Percentiles rank a stretch among this genome's conserved stretches.
Conservation (phyloP, 2,329 filamentous ascomycete genomes). For the Geosmithia putterillii region DNA sequence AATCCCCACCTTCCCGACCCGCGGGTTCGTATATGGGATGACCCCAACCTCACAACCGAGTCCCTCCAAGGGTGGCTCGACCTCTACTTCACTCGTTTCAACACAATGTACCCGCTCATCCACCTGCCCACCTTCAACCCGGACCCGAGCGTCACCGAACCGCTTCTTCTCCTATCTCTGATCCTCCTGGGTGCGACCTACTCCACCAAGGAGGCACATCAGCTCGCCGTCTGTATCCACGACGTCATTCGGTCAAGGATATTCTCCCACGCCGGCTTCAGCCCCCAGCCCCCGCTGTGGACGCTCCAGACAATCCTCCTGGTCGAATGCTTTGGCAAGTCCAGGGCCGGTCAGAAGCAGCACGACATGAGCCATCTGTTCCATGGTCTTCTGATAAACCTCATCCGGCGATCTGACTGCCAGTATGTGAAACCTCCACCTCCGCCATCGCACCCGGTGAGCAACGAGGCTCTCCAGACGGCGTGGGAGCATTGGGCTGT, state of each 20-base stretch:
- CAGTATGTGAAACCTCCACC: constrained; percentile 17
- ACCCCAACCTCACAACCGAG: constrained; percentile 35
- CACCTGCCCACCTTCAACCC: constrained; percentile 45
- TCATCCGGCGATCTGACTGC: constrained; percentile 22
- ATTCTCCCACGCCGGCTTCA: constrained; percentile 45
- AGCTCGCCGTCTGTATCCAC: constrained; percentile 49
- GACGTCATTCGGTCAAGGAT: constrained; percentile 46
- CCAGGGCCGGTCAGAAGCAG: constrained; percentile 47
- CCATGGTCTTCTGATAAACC: constrained; percentile 23
- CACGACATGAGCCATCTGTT: constrained; percentile 51
- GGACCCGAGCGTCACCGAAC: constrained; percentile 29
- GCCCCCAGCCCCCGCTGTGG: constrained; percentile 46
- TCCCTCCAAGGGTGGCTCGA: constrained; percentile 44
- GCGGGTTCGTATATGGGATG: constrained; percentile 28
- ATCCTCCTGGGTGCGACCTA: constrained; percentile 51
- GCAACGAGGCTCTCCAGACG: constrained; percentile 24
- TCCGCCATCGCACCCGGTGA: constrained; percentile 9
- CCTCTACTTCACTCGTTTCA: constrained; percentile 49
- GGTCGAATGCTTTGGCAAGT: constrained; percentile 54
- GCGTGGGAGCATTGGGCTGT: constrained; percentile 42
- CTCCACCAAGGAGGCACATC: constrained; percentile 42
- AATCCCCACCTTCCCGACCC: constrained; percentile 35
- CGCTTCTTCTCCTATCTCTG: constrained; percentile 40
- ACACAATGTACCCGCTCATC: constrained; percentile 46
- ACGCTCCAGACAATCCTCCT: constrained; percentile 48